phyloP scores from a whole-genome alignment of 2,329 filamentous ascomycete genomes.

The Kalmusia sp. region DNA sequence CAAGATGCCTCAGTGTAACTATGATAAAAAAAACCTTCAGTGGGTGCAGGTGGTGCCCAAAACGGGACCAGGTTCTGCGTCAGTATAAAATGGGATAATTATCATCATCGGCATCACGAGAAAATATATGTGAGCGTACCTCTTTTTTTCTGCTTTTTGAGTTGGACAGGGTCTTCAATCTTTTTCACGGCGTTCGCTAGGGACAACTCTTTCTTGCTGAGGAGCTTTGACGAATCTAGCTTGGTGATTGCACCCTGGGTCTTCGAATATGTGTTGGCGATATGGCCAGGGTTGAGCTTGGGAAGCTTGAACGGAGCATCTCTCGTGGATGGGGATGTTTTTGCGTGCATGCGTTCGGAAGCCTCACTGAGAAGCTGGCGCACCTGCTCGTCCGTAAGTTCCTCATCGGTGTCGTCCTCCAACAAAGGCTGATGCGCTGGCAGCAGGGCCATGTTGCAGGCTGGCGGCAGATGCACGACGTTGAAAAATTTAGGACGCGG shows the following conservation, averaged over 20 bases:
- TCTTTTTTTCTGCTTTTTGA: conserved; percentile 57
- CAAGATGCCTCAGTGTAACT: conserved; percentile 73
- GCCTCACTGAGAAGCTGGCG: conserved; percentile 69
- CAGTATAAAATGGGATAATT: conserved; percentile 73
- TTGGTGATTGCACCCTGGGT: conserved; percentile 60
- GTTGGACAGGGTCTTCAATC: conserved; percentile 60
- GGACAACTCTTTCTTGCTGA: conserved; percentile 56
- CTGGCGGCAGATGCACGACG: conserved; percentile 28
- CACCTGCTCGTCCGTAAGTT: conserved; percentile 69
- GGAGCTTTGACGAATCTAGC: conserved; percentile 59
- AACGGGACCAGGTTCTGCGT: conserved; percentile 79
- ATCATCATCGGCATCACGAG: conserved; percentile 71
- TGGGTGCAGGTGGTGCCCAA: conserved; percentile 76
- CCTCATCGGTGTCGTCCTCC: conserved; percentile 49
- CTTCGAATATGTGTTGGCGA: conserved; percentile 62
- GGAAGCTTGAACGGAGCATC: conserved; percentile 56
- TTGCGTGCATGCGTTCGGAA: conserved; percentile 62
- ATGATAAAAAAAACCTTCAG: conserved; percentile 72
- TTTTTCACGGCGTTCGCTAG: conserved; percentile 58
- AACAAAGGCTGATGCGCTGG: conserved; percentile 43
- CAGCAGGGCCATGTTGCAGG: conserved; percentile 43
- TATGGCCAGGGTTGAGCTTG: conserved; percentile 55
- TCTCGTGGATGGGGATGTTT: conserved; percentile 30
- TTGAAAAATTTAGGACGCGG: conserved; percentile 32
- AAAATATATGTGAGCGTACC: conserved; percentile 51